Evolutionary conservation across 148 eudicot species (phyloP), one percentile per base, ranked within the genome.

Genomic region (Polygonum maritimum): DNA sequence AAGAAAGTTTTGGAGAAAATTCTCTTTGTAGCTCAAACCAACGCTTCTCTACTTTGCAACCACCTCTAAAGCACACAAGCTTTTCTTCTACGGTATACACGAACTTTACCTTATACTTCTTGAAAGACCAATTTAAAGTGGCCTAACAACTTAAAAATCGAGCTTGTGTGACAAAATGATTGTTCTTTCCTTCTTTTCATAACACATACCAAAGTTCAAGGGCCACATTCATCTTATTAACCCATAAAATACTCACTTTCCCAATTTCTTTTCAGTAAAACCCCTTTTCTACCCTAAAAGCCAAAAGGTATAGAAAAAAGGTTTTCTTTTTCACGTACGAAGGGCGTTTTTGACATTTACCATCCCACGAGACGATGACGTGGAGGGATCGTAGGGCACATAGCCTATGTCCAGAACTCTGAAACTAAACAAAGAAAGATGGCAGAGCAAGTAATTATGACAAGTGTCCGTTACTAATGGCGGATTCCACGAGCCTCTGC

Each of bases 401-500:
- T 67, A 44, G 16, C 41, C 41, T 14, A 35, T 1, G 2, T 7
- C 11, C 71, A 15, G 41, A 71, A 4, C 51, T 11, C 74, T 71
- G 26, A 71, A 40, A 71, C 22, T n/a, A 71, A n/a, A 41, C n/a
- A 15, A 69, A 2, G 41, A 38, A 38, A 19, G 73, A 52, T 54
- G 76, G 70, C 74, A 77, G 22, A 19, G 69, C 69, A 39, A 1
- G 73, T 70, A 70, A 70, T 70, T 8, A 70, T 70, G 73, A 70
- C 73, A 2, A 35, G 31, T 58, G 51, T 55, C 80, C 83, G 74
- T 75, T 76, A 65, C 79, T 78, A 69, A 69, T 78, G 83, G 76
- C 81, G 73, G 80, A 74, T 71, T 83, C 86, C 78, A 49, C 79
- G 79, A 58, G 76, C 79, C 75, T 70, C 73, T 69, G 72, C 72